Percentiles rank a stretch among this genome's conserved stretches.
Conservation (phyloP, 257 asterid species). For the Buddleja alternifolia region DNA sequence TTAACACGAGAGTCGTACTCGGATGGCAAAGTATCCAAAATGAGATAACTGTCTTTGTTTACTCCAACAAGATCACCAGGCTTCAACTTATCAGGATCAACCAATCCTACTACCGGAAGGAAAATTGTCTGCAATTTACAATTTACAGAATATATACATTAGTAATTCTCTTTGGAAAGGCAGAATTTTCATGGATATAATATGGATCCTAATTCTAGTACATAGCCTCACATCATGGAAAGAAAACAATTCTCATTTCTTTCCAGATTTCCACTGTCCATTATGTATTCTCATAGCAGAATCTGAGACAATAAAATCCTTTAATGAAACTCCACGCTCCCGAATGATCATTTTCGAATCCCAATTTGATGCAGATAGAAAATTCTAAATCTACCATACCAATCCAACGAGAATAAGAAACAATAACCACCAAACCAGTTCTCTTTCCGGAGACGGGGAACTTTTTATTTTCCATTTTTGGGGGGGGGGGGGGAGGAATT, state of each 20-base stretch:
- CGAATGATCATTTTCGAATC: not conserved
- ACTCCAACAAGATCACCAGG: constrained; percentile 99
- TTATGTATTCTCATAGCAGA: constrained; percentile 6
- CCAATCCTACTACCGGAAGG: constrained; percentile 94
- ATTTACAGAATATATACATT: constrained; percentile 19
- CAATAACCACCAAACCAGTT: not conserved
- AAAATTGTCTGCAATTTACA: constrained; percentile 80
- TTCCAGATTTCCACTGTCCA: not conserved
- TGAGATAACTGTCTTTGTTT: constrained; percentile 93
- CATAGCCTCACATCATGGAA: not conserved
- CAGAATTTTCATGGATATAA: not conserved
- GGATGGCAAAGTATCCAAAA: constrained; percentile 92
- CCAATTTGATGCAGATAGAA: not conserved
- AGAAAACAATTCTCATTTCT: not conserved
- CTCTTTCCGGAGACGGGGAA: not conserved
- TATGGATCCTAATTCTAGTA: constrained; percentile 15
- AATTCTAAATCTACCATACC: not conserved
- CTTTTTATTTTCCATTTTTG: too few relatives aligned
- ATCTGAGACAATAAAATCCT: not conserved
- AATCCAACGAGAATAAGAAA: not conserved
- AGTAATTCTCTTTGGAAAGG: not conserved
- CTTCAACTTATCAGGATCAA: constrained; percentile 91
- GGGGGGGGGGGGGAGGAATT: too few relatives aligned
- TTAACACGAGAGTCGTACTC: constrained; percentile 97
- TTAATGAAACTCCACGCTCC: not conserved